Conservation (phyloP, 2,329 filamentous ascomycete genomes). For the Sphaerulina musiva region DNA sequence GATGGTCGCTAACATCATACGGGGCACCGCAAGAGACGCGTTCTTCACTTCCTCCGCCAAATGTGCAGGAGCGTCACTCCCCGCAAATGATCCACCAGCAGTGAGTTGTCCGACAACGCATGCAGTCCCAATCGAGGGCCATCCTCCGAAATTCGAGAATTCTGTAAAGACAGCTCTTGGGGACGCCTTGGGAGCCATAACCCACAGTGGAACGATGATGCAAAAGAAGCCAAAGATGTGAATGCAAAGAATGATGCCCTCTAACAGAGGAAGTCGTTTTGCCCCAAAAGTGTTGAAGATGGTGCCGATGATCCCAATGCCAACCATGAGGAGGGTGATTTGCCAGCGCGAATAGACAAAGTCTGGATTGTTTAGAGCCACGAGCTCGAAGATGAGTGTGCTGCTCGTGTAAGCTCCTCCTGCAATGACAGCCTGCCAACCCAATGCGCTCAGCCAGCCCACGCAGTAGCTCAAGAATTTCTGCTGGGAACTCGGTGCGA, state of each 20-base stretch:
- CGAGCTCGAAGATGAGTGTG: slow-evolving; percentile 5
- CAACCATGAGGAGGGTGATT: slow-evolving; percentile 18
- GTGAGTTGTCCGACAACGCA: slow-evolving; percentile 36
- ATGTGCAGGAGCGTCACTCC: slow-evolving; percentile 15
- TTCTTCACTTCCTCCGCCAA: slow-evolving; percentile 27
- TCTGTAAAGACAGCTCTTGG: slow-evolving; percentile 45
- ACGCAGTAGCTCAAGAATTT: slow-evolving; percentile 17
- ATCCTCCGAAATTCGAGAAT: slow-evolving; percentile 38
- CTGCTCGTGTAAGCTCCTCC: background rate
- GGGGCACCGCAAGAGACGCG: slow-evolving; percentile 37
- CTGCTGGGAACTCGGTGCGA: slow-evolving; percentile 16
- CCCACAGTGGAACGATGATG: slow-evolving; percentile 42
- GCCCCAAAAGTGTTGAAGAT: slow-evolving; percentile 28
- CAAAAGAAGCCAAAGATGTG: slow-evolving; percentile 48
- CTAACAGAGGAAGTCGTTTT: slow-evolving; percentile 33
- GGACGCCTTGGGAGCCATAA: slow-evolving; percentile 43
- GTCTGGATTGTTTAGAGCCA: slow-evolving; percentile 6
- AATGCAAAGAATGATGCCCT: slow-evolving; percentile 44
- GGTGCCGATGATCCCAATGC: slow-evolving; percentile 11
- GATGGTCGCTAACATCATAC: slow-evolving; percentile 41
- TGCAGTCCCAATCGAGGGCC: slow-evolving; percentile 40
- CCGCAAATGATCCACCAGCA: slow-evolving; percentile 11
- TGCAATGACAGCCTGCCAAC: slow-evolving; percentile 11
- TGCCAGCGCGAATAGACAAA: slow-evolving; percentile 18
- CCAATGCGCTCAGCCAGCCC: slow-evolving; percentile 13